These are phyloP conservation scores for Escovopsis weberi DNA, from an alignment of 2,329 filamentous ascomycete species.

Conservation along the genomic window DNA sequence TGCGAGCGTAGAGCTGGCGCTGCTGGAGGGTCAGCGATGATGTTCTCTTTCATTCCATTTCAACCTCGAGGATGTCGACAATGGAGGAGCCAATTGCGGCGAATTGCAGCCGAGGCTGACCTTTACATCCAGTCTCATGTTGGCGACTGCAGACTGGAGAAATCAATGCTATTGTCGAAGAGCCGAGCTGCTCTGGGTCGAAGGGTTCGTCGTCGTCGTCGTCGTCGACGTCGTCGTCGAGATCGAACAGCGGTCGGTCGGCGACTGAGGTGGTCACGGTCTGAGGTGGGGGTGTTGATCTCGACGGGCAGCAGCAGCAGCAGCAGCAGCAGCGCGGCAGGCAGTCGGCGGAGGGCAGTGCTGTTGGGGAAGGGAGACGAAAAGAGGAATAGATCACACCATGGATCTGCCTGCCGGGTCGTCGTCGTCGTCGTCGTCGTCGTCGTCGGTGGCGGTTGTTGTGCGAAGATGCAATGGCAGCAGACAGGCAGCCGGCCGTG, in stretches of 20 bases:
- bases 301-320: too few relatives aligned
- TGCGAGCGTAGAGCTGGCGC: slow-evolving; percentile 51
- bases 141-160: slow-evolving; percentile 7
- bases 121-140: slow-evolving; percentile 30
- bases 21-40: slow-evolving; percentile 8
- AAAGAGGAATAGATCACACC: neutral
- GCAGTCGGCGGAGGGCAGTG: neutral
- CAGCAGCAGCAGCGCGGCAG: neutral
- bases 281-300: too few relatives aligned
- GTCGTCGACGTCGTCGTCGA: slow-evolving; percentile 4
- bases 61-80: too few relatives aligned
- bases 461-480: neutral
- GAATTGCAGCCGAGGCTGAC: slow-evolving; percentile 12
- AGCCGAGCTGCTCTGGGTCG: too few relatives aligned
- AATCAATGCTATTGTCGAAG: too few relatives aligned
- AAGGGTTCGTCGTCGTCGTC: too few relatives aligned
- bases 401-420: neutral
- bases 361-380: slow-evolving; percentile 1
- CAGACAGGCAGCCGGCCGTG: slow-evolving; percentile 5
- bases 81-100: neutral
- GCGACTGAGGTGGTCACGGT: too few relatives aligned
- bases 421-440: slow-evolving; percentile 3
- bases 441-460: neutral
- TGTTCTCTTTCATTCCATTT: neutral
- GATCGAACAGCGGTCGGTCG: slow-evolving; percentile 10